These are phyloP conservation scores for Pseudogymnoascus sp. DNA, from an alignment of 2,329 filamentous ascomycete species.

Conservation along the genomic window DNA sequence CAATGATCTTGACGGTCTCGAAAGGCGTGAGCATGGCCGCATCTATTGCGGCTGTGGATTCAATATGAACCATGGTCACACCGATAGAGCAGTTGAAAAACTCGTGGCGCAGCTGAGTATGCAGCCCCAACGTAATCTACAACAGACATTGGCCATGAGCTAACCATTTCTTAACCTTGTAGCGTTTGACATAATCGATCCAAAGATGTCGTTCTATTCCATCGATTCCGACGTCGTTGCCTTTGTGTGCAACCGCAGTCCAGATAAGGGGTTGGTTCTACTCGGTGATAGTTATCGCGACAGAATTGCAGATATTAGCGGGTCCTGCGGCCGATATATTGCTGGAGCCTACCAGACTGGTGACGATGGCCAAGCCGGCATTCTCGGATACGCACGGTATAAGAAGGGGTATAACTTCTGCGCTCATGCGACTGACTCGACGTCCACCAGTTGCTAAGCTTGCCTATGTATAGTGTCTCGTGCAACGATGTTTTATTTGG, in stretches of 20 bases:
- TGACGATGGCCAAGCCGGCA: background rate
- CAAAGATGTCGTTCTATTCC: background rate
- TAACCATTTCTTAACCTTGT: background rate
- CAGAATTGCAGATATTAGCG: too few relatives aligned
- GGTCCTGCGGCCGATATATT: background rate
- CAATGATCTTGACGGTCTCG: background rate
- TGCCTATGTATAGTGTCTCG: background rate
- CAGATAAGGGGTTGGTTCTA: too few relatives aligned
- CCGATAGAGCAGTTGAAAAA: background rate
- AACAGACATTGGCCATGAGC: background rate
- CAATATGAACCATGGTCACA: background rate
- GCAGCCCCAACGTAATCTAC: background rate
- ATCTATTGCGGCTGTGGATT: background rate
- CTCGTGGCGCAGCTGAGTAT: background rate
- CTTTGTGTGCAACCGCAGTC: background rate
- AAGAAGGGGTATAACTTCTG: background rate
- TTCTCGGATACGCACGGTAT: background rate
- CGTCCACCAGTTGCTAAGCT: background rate
- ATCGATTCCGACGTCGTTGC: background rate
- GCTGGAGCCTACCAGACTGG: background rate
- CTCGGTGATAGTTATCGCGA: too few relatives aligned
- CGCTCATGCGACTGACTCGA: background rate
- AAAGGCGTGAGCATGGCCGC: background rate
- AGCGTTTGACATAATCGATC: background rate
- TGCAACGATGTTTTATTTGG: too few relatives aligned